These are phyloP conservation scores for Yamadazyma spencermartinsiae DNA, from an alignment of 1,139 yeast species.

Conservation along the genomic window DNA sequence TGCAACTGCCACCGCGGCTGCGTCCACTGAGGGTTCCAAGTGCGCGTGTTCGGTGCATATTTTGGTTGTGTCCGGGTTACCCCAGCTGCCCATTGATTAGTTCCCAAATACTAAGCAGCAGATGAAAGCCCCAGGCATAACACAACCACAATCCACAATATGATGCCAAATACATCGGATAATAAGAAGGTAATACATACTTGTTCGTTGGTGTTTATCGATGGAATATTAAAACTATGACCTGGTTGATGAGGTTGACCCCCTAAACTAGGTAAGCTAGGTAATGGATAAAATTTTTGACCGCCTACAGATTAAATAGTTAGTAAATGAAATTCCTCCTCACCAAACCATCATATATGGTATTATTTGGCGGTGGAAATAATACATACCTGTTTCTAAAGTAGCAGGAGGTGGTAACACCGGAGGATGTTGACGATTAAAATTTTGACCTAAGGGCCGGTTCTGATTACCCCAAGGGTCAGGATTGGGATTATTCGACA, in stretches of 20 bases:
- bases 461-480: constrained; percentile 49
- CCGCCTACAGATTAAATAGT: constrained; percentile 28
- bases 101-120: no score
- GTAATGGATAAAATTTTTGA: constrained; percentile 52
- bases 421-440: constrained; percentile 51
- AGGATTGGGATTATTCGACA: constrained; percentile 26
- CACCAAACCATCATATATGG: no score
- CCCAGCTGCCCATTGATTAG: neutral
- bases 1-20: neutral
- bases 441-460: constrained; percentile 47
- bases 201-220: constrained; percentile 38
- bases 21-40: neutral
- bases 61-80: constrained; percentile 2
- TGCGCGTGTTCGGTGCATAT: neutral
- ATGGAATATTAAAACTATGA: constrained; percentile 48
- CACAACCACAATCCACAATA: neutral
- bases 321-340: no score
- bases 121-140: neutral
- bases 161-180: neutral
- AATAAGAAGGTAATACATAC: constrained; percentile 23
- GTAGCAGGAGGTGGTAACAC: constrained; percentile 60
- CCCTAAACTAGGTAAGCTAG: constrained; percentile 53
- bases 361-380: no score
- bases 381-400: constrained; percentile 47
- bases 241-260: constrained; percentile 41